Conservation (phyloP, 352 stramenopile species). For the Phytophthora cactorum region DNA sequence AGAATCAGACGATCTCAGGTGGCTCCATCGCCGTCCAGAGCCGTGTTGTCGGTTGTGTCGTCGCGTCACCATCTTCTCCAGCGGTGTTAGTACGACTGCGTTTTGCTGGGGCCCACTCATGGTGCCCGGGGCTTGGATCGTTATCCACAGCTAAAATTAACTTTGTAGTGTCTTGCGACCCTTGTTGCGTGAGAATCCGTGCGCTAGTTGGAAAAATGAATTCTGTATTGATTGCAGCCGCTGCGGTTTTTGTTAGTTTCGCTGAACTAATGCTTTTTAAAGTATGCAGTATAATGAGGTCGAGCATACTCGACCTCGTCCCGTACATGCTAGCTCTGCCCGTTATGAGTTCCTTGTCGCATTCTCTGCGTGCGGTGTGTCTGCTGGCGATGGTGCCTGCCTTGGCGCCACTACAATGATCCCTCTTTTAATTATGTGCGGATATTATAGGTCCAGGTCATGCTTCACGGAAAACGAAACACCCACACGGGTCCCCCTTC, state of each 20-base stretch:
- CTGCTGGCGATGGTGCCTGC: too few relatives aligned
- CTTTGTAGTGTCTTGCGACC: constrained; percentile 1
- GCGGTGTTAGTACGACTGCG: constrained; percentile 10
- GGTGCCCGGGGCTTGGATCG: not conserved
- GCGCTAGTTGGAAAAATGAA: not conserved
- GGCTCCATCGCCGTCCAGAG: constrained; percentile 7
- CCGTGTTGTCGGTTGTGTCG: not conserved
- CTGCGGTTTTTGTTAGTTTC: constrained; percentile 1
- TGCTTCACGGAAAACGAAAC: too few relatives aligned
- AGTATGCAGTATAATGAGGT: not conserved
- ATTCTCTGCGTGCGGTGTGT: not conserved
- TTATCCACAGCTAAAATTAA: constrained; percentile 20
- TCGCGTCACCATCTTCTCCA: constrained; percentile 6
- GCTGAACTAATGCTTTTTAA: too few relatives aligned
- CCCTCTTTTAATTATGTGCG: too few relatives aligned
- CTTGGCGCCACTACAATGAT: not conserved
- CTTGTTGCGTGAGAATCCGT: not conserved
- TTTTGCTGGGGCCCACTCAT: constrained; percentile 9
- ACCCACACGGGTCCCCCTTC: too few relatives aligned
- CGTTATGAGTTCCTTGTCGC: not conserved
- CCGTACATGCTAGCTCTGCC: not conserved
- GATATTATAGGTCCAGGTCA: too few relatives aligned
- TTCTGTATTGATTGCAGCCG: not conserved
- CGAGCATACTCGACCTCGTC: not conserved
- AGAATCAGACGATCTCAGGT: constrained; percentile 1